These are phyloP conservation scores for Candida albicans DNA, from an alignment of 1,139 yeast genomes.

Conservation along the genomic window DNA sequence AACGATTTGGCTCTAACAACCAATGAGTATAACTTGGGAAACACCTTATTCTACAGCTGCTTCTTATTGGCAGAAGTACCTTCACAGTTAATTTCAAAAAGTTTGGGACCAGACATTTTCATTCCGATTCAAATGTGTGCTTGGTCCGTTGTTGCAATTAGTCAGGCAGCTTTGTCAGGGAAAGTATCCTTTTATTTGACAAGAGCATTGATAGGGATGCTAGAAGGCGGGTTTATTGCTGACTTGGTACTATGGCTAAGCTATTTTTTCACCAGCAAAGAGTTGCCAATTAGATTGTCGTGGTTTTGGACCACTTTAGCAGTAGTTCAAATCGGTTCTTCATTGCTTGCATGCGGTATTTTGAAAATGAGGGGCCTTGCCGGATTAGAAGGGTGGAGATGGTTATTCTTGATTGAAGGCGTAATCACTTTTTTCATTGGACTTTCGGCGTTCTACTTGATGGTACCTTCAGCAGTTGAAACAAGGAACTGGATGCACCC, in stretches of 20 bases:
- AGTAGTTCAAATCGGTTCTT: slow-evolving; percentile 32
- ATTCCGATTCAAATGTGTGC: slow-evolving; percentile 33
- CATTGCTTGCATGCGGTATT: slow-evolving; percentile 36
- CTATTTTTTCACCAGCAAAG: slow-evolving; percentile 28
- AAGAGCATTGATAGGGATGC: slow-evolving; percentile 27
- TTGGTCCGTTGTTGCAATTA: slow-evolving; percentile 32
- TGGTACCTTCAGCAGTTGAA: slow-evolving; percentile 61
- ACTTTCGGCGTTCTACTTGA: slow-evolving; percentile 47
- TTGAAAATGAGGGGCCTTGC: slow-evolving; percentile 27
- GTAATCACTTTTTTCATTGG: slow-evolving; percentile 57
- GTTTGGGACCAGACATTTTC: slow-evolving; percentile 32
- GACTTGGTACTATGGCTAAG: slow-evolving; percentile 30
- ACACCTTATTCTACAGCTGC: slow-evolving; percentile 27
- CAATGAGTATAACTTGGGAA: slow-evolving; percentile 33
- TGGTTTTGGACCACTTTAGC: slow-evolving; percentile 18
- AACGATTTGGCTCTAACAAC: slow-evolving; percentile 29
- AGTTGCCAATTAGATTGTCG: slow-evolving; percentile 26
- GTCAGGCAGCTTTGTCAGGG: slow-evolving; percentile 25
- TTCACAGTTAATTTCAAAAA: slow-evolving; percentile 32
- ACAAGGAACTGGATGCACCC: slow-evolving; percentile 52
- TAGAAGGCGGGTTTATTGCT: slow-evolving; percentile 35
- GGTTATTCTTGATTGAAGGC: slow-evolving; percentile 69
- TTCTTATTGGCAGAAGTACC: slow-evolving; percentile 36
- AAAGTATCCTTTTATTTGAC: slow-evolving; percentile 27
- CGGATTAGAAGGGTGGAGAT: slow-evolving; percentile 55